Conservation (phyloP, 2,329 filamentous ascomycete genomes). For the Aspergillus ustus region DNA sequence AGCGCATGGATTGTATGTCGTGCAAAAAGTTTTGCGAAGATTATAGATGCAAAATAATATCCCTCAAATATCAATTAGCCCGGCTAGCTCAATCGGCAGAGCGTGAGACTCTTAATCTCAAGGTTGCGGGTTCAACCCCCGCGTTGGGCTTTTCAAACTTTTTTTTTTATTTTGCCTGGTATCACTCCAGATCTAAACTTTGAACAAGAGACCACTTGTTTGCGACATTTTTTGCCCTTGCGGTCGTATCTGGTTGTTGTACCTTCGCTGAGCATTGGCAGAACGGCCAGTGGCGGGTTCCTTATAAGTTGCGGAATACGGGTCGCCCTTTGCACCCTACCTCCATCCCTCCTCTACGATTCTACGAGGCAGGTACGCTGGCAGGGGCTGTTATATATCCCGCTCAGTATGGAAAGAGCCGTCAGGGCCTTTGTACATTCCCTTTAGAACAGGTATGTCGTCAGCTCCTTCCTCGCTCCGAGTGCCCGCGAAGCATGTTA, state of each 20-base stretch:
- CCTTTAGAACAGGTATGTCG: not conserved
- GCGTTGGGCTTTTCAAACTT: slow-evolving; percentile 41
- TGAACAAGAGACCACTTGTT: not conserved
- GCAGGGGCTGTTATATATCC: not conserved
- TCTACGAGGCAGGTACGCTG: not conserved
- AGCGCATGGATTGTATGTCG: no score
- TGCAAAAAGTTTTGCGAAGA: no score
- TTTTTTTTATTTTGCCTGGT: not conserved
- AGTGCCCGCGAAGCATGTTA: not conserved
- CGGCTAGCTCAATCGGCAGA: slow-evolving; percentile 58
- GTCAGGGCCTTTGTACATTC: not conserved
- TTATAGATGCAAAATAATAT: not conserved
- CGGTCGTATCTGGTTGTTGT: no score
- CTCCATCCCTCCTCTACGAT: not conserved
- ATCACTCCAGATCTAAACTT: not conserved
- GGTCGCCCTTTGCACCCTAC: no score
- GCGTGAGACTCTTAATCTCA: slow-evolving; percentile 56
- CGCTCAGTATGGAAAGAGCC: not conserved
- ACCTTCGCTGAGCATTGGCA: no score
- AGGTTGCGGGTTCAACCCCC: slow-evolving; percentile 50
- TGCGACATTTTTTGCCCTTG: no score
- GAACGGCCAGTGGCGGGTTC: no score
- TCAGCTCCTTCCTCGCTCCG: not conserved
- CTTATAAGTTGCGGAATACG: no score
- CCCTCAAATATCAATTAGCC: slow-evolving; percentile 29